Conservation (phyloP, 192 early-diverging fungal genomes). For the Haplosporangium gracile region DNA sequence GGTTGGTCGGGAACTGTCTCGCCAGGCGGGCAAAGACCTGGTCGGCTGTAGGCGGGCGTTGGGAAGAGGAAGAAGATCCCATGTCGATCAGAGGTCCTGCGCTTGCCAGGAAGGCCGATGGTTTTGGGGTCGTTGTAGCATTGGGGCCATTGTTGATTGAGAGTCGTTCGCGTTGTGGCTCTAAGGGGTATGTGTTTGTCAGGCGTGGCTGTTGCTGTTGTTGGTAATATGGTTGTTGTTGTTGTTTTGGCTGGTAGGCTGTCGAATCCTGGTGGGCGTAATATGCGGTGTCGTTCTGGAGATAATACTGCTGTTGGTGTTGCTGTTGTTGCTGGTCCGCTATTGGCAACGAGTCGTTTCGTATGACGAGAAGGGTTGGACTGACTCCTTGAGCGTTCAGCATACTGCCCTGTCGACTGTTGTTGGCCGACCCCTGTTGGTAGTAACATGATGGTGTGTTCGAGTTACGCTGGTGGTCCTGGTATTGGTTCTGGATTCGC, state of each 20-base stretch:
- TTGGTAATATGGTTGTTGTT: constrained; percentile 9
- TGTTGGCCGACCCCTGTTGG: neutral
- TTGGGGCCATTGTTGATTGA: constrained; percentile 1
- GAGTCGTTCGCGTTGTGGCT: neutral
- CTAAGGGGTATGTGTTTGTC: constrained; percentile 35
- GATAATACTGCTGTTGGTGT: neutral
- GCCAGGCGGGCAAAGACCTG: constrained; percentile 29
- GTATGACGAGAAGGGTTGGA: neutral
- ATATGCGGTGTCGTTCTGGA: neutral
- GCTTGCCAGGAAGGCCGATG: constrained; percentile 21
- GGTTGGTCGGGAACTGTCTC: constrained; percentile 21
- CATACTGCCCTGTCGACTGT: neutral
- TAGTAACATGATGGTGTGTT: neutral
- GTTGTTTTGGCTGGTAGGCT: constrained; percentile 11
- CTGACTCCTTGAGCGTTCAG: neutral
- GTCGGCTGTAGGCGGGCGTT: neutral
- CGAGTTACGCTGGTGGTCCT: neutral
- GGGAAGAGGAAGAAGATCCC: neutral
- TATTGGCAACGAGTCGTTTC: neutral
- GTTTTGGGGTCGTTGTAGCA: constrained; percentile 6
- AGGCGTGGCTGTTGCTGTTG: constrained; percentile 31
- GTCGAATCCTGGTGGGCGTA: constrained; percentile 13
- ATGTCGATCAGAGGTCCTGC: constrained; percentile 45
- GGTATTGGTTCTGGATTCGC: neutral
- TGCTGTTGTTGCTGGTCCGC: neutral